Base-by-base conservation (phyloP, 495 filamentous ascomycete genomes). In the Penicillium subrubescens region DNA sequence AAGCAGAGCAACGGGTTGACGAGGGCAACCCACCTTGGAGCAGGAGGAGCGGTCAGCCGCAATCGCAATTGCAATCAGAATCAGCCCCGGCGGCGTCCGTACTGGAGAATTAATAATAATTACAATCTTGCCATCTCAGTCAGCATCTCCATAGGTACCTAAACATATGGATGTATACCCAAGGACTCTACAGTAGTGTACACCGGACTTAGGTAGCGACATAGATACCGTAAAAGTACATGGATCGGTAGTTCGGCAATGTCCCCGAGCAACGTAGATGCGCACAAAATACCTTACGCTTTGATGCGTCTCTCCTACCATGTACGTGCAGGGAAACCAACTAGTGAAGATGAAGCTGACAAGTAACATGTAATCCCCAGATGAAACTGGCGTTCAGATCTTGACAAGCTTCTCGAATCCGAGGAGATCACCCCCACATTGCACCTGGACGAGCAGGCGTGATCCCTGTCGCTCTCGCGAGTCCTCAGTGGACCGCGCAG, bases 381-480 rank as follows among this genome's bases (percentile, higher is more conserved):
- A 61, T 19, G 31, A 53, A 31, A 15, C 33, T 25, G 57, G 55
- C 53, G 35, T 67, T 69, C 15, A 63, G 61, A 71, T 71, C 66
- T 17, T 60, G 64, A 73, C 65, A 73, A 73, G 71, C 71, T 73
- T 72, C 71, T 48, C 54, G 57, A 71, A 69, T 69, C 56, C 63
- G 41, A 64, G 68, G 63, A 65, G 65, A 67, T 67, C 61, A 61
- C 67, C 71, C 71, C 69, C 62, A 67, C 60, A 63, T 35, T 61
- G 43, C 56, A 61, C 61, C 35, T 62, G 53, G 52, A 31, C 52
- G 66, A 69, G 31, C 71, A 65, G 58, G 69, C 71, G 70, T 70
- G 37, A 11, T 35, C 71, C 71, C 67, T 68, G 69, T 66, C 37
- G n/a, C 5, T 34, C 27, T 2, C 57, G 31, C 17, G 41, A 29